Evolutionary conservation across 306 rosid genomes (phyloP), one percentile per base, ranked within the genome.

Genomic region (Lablab purpureus): DNA sequence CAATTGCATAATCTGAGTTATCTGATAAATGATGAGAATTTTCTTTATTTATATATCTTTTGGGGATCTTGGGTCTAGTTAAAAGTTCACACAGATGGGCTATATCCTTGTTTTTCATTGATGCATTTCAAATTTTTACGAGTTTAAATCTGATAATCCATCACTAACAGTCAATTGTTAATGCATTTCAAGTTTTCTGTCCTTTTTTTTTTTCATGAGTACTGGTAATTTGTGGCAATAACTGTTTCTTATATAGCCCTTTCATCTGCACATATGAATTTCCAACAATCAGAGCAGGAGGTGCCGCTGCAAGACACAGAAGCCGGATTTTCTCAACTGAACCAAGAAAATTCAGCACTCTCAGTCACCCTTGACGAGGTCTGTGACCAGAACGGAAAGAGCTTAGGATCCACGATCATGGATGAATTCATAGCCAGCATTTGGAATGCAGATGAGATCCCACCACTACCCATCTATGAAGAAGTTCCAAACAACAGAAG

Each of bases 371-470:
- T 93, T 13, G 94, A 89, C 28, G 91, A 93, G 73, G 85, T 89
- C 73, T 86, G 87, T 74, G 58, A 76, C 88, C 87, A 82, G 76
- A 86, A 87, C 56, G 86, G 92, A 5, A 89, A 74, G 86, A 78
- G 63, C 47, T 85, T 86, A 9, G 93, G 90, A 19, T 84, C 93
- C 23, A 86, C 91, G 85, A 91, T 73, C 90, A 91, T 88, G 91
- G 96, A 93, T 68, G 93, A 93, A 68, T 89, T 93, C 84, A 81
- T 93, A 0, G 79, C 90, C 67, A 91, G 86, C 81, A 81, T 93
- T 54, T 91, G 90, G 94, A 89, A 45, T 59, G 79, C 87, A 3
- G 92, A 88, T 40, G 89, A 81, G 0, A 76, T 66, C 73, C 22
- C 46, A 46, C 80, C 11, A 2, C 2, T 14, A 51, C 27, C 72